Evolutionary conservation across 495 filamentous ascomycete genomes (phyloP).

Genomic region (Xylaria scruposa): DNA sequence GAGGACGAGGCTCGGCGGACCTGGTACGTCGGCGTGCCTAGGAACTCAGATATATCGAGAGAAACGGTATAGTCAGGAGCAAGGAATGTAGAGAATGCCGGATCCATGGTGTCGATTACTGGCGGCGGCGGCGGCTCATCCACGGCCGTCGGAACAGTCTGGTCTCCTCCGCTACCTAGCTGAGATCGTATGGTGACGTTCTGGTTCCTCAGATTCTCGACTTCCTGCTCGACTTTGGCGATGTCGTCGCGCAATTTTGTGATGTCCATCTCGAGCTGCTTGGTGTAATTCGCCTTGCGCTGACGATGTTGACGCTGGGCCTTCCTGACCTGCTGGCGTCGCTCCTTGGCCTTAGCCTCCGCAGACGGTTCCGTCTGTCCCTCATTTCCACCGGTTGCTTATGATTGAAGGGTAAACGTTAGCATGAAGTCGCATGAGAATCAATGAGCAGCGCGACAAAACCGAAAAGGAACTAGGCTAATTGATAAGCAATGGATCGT

Average conservation of each 20-base stretch:
- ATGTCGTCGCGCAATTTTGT: conserved; percentile 53
- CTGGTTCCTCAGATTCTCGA: conserved; percentile 39
- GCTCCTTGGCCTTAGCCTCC: conserved; percentile 45
- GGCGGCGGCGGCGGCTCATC: not conserved
- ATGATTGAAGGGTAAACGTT: not conserved
- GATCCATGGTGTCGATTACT: not conserved
- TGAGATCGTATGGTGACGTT: conserved; percentile 44
- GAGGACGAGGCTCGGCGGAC: conserved; percentile 30
- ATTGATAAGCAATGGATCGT: not conserved
- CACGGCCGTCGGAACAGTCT: not conserved
- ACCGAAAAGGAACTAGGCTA: not conserved
- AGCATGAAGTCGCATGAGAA: not conserved
- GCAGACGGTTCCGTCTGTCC: conserved; percentile 7
- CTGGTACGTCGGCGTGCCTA: conserved; percentile 42
- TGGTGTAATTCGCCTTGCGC: conserved; percentile 59
- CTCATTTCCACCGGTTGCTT: not conserved
- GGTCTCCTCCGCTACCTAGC: conserved; percentile 14
- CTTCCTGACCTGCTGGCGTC: conserved; percentile 56
- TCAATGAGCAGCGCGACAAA: not conserved
- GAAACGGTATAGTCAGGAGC: conserved; percentile 40
- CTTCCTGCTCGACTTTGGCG: conserved; percentile 41
- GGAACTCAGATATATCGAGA: conserved; percentile 37
- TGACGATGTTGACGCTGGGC: conserved; percentile 61
- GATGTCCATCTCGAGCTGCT: conserved; percentile 57
- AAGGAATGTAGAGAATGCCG: conserved; percentile 11